Percentiles rank a stretch among this genome's conserved stretches.
Conservation (phyloP, 495 filamentous ascomycete genomes). For the Bryoglossum gracile region DNA sequence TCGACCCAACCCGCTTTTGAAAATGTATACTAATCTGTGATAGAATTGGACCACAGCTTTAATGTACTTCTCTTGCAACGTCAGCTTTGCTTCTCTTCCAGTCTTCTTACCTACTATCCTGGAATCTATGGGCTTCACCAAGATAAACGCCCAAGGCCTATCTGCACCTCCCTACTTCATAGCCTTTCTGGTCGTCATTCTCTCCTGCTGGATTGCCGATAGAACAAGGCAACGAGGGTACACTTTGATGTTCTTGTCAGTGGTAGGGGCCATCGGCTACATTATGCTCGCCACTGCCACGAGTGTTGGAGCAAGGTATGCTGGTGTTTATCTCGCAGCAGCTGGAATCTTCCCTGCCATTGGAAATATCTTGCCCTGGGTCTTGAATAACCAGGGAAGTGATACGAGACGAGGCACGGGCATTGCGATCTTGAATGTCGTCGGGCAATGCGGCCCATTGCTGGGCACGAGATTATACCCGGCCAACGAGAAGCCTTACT, state of each 20-base stretch:
- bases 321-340: conserved; percentile 61
- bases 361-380: conserved; percentile 59
- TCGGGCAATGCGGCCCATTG: conserved; percentile 66
- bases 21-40: not conserved
- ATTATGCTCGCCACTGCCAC: conserved; percentile 46
- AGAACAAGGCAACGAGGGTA: conserved; percentile 60
- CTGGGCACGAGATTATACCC: conserved; percentile 66
- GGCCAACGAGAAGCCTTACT: conserved; percentile 47
- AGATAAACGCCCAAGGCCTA: conserved; percentile 68
- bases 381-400: conserved; percentile 64
- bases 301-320: conserved; percentile 51
- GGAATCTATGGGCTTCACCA: conserved; percentile 64
- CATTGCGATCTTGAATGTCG: conserved; percentile 58
- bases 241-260: conserved; percentile 53
- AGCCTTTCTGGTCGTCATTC: conserved; percentile 64
- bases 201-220: conserved; percentile 65
- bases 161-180: conserved; percentile 75
- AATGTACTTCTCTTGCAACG: conserved; percentile 49
- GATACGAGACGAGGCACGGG: conserved; percentile 62
- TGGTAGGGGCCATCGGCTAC: conserved; percentile 66
- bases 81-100: conserved; percentile 69
- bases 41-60: conserved; percentile 10
- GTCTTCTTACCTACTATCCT: conserved; percentile 79
- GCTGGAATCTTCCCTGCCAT: conserved; percentile 61
- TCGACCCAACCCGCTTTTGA: not conserved